Conservation (phyloP, 306 rosid genomes). For the Gillenia trifoliata region DNA sequence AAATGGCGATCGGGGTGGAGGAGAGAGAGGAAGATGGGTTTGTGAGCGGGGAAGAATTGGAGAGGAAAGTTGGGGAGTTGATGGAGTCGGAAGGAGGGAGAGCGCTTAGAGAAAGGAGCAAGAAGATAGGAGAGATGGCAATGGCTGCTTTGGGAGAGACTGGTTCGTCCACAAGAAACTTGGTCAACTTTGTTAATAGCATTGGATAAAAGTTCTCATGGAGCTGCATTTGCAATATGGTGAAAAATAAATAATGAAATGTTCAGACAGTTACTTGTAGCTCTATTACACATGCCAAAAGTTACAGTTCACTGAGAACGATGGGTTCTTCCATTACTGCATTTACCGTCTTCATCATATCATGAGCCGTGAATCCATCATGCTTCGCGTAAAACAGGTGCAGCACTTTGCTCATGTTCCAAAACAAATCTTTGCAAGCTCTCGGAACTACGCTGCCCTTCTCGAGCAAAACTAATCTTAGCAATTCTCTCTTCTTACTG, state of each 20-base stretch:
- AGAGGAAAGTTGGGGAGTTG: conserved; percentile 25
- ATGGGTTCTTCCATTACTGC: conserved; percentile 55
- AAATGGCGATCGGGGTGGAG: conserved; percentile 22
- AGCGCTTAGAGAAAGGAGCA: conserved; percentile 15
- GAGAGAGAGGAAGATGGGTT: conserved; percentile 16
- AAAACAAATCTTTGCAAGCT: conserved; percentile 78
- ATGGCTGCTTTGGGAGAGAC: conserved; percentile 1
- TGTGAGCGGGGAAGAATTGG: conserved; percentile 26
- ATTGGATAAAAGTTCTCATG: too few species aligned
- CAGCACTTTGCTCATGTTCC: conserved; percentile 66
- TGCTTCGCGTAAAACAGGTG: conserved; percentile 63
- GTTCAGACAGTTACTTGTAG: too few species aligned
- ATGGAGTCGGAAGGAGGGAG: conserved; percentile 28
- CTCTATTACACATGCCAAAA: background rate
- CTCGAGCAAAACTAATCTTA: conserved; percentile 57
- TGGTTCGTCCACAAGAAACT: conserved; percentile 23
- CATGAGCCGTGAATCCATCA: conserved; percentile 69
- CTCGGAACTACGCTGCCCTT: conserved; percentile 58
- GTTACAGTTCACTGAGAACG: conserved; percentile 20
- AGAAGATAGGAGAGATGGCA: conserved; percentile 18
- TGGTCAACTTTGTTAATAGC: conserved; percentile 3
- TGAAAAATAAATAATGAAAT: too few species aligned
- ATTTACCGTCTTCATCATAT: conserved; percentile 44
- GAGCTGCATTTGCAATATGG: background rate
- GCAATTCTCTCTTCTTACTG: conserved; percentile 52